Conservation (phyloP, 768 basidiomycete species). For the Phallus indusiatus region DNA sequence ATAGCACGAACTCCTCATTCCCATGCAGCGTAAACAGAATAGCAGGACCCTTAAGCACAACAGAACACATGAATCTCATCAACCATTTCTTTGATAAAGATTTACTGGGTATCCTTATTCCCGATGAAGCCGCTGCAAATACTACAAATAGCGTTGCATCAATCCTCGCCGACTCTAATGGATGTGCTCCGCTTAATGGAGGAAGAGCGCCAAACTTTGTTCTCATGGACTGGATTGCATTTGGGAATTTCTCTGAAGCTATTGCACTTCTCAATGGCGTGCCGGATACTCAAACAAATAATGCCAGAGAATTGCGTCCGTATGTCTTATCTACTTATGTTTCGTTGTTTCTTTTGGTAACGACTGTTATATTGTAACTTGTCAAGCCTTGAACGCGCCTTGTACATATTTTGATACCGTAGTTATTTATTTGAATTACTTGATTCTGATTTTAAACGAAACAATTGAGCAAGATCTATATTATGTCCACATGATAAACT, state of each 20-base stretch:
- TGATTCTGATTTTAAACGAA: too few species aligned
- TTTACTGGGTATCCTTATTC: conserved; percentile 19
- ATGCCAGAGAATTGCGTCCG: background rate
- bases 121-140: conserved; percentile 19
- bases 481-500: too few species aligned
- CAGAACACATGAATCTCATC: conserved; percentile 49
- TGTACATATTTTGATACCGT: too few species aligned
- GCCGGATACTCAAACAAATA: background rate
- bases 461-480: too few species aligned
- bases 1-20: conserved; percentile 38
- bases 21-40: conserved; percentile 46
- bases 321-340: background rate
- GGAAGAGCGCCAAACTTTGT: conserved; percentile 42
- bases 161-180: conserved; percentile 32
- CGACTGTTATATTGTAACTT: too few species aligned
- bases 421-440: too few species aligned
- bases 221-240: conserved; percentile 42
- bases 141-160: conserved; percentile 24
- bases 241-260: conserved; percentile 35
- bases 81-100: conserved; percentile 49
- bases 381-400: too few species aligned
- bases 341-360: background rate
- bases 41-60: conserved; percentile 35
- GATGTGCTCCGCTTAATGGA: conserved; percentile 34
- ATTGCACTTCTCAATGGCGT: conserved; percentile 17